These are phyloP conservation scores for Rhododendron williamsianum DNA, from an alignment of 148 eudicot species.

Conservation along the genomic window DNA sequence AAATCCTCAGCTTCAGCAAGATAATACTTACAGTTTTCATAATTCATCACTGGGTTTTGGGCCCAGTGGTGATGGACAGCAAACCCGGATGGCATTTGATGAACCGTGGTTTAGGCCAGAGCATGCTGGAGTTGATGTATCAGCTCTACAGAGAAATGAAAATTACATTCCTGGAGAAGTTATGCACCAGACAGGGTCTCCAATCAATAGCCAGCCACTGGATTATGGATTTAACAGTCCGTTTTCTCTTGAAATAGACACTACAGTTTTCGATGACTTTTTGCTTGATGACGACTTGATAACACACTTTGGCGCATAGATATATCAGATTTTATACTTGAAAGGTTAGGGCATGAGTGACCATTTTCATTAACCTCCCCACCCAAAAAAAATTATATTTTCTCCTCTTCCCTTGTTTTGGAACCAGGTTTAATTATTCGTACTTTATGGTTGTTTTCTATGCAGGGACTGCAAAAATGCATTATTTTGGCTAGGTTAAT, in stretches of 20 bases:
- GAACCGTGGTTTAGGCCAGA: conserved; percentile 25
- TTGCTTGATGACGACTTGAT: conserved; percentile 52
- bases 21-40: conserved; percentile 26
- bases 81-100: conserved; percentile 24
- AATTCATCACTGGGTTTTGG: conserved; percentile 35
- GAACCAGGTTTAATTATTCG: background rate
- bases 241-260: conserved; percentile 36
- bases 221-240: conserved; percentile 46
- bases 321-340: conserved; percentile 9
- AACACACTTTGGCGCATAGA: conserved; percentile 54
- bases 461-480: background rate
- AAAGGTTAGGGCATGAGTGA: conserved; percentile 13
- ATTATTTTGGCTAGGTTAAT: background rate
- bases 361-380: background rate
- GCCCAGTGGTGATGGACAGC: conserved; percentile 26
- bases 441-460: background rate
- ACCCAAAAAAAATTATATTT: background rate
- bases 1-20: conserved; percentile 35
- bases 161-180: conserved; percentile 34
- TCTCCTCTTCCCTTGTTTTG: background rate
- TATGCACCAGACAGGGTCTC: conserved; percentile 47
- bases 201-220: conserved; percentile 42
- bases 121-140: conserved; percentile 27
- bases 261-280: conserved; percentile 22
- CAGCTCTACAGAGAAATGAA: conserved; percentile 22